A percentile compares a stretch with the other conserved stretches of the same genome.
These are phyloP conservation scores for Bipolaris oryzae DNA, from an alignment of 2,329 filamentous ascomycete genomes.

Conservation along the genomic window DNA sequence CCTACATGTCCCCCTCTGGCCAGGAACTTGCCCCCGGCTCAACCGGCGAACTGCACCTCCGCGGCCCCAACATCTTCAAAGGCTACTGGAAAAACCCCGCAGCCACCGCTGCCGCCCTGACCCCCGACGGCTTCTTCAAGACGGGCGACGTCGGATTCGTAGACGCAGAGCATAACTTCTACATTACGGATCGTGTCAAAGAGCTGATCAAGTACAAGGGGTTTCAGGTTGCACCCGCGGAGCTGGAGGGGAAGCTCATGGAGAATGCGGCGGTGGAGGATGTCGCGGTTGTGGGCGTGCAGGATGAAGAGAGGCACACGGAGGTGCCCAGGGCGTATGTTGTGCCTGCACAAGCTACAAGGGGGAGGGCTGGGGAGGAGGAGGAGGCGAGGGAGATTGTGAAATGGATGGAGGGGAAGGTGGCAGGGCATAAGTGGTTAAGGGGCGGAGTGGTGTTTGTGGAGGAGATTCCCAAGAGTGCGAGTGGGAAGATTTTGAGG, in stretches of 20 bases:
- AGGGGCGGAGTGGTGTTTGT: slow-evolving; percentile 50
- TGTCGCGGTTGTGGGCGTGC: slow-evolving; percentile 35
- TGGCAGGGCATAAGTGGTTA: slow-evolving; percentile 38
- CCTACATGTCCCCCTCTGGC: slow-evolving; percentile 68
- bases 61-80: slow-evolving; percentile 78
- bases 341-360: slow-evolving; percentile 22
- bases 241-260: slow-evolving; percentile 38
- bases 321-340: slow-evolving; percentile 40
- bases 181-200: slow-evolving; percentile 41
- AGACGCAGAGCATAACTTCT: slow-evolving; percentile 35
- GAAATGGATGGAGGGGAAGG: slow-evolving; percentile 29
- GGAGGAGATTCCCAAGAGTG: slow-evolving; percentile 55
- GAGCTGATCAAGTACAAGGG: slow-evolving; percentile 44
- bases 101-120: slow-evolving; percentile 71
- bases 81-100: slow-evolving; percentile 77
- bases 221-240: slow-evolving; percentile 39
- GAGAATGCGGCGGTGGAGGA: slow-evolving; percentile 33
- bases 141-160: slow-evolving; percentile 40
- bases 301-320: slow-evolving; percentile 34
- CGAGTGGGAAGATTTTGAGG: slow-evolving; percentile 56
- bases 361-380: slow-evolving; percentile 16
- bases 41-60: slow-evolving; percentile 66
- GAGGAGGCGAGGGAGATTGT: slow-evolving; percentile 22
- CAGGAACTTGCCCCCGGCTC: slow-evolving; percentile 66
- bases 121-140: slow-evolving; percentile 67